Evolutionary conservation across 192 early-diverging fungal genomes (phyloP).

Genomic region (Podila horticola): DNA sequence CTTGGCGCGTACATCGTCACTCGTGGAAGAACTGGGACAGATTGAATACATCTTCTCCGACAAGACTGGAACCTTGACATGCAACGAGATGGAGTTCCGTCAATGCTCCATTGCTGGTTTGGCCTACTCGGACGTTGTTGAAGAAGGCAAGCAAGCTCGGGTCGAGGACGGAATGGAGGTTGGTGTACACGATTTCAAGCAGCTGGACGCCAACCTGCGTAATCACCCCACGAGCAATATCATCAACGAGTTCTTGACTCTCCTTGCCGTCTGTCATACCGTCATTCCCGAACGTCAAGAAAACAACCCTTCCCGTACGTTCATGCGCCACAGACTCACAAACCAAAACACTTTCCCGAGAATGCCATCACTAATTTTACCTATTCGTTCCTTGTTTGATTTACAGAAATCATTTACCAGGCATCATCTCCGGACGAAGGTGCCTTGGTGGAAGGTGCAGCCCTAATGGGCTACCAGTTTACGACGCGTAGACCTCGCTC

Average conservation of each 20-base stretch:
- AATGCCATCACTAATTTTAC: no score
- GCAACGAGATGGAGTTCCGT: constrained; percentile 90
- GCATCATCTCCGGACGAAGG: constrained; percentile 98
- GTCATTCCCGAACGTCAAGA: constrained; percentile 91
- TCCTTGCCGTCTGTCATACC: constrained; percentile 96
- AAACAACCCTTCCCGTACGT: constrained; percentile 38
- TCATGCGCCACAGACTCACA: background rate
- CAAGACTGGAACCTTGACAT: constrained; percentile 91
- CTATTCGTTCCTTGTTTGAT: background rate
- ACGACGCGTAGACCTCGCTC: constrained; percentile 71
- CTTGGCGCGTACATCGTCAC: constrained; percentile 87
- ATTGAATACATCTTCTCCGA: constrained; percentile 99
- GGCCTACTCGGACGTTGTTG: constrained; percentile 89
- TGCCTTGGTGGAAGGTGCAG: constrained; percentile 88
- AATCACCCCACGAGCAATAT: constrained; percentile 67
- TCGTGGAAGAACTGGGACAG: constrained; percentile 97
- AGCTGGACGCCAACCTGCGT: constrained; percentile 68
- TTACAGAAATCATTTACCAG: constrained; percentile 84
- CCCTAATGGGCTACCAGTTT: constrained; percentile 71
- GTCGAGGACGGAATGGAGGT: constrained; percentile 77
- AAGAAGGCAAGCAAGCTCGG: constrained; percentile 88
- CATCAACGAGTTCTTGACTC: constrained; percentile 90
- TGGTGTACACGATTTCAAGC: constrained; percentile 72
- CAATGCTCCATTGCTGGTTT: constrained; percentile 93
- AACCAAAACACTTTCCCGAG: background rate